A percentile compares a stretch with the other conserved stretches of the same genome.
Evolutionary conservation across 148 eudicot species (phyloP).

Genomic region (Rhododendron ovatum): DNA sequence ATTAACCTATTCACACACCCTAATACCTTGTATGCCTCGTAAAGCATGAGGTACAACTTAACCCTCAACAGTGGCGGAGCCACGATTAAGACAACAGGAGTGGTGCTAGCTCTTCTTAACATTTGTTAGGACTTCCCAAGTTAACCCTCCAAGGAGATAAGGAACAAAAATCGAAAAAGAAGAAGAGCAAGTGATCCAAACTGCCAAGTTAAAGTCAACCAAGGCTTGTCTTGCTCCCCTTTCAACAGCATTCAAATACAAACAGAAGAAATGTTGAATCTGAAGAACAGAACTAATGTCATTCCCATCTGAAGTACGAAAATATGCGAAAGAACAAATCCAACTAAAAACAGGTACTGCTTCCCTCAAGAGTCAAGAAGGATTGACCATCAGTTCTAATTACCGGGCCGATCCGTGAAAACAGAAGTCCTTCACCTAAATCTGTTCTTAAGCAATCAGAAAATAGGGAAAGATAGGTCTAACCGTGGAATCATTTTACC

Average conservation of each 20-base stretch:
- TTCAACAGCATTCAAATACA: background rate
- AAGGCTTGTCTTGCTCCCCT: background rate
- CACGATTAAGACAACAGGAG: too few relatives aligned
- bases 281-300: background rate
- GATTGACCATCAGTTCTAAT: background rate
- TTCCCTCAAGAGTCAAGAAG: background rate
- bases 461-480: background rate
- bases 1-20: too few relatives aligned
- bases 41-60: too few relatives aligned
- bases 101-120: too few relatives aligned
- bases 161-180: background rate
- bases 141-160: too few relatives aligned
- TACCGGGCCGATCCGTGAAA: background rate
- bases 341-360: background rate
- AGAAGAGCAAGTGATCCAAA: background rate
- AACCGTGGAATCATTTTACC: slow-evolving; percentile 38
- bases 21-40: too few relatives aligned
- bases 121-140: too few relatives aligned
- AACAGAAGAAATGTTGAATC: background rate
- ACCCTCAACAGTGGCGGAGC: too few relatives aligned
- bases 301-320: background rate
- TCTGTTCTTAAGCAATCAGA: background rate
- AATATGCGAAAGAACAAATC: background rate
- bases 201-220: background rate
- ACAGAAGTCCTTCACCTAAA: background rate